Evolutionary conservation across 192 early-diverging fungal species (phyloP), one percentile per base, ranked within the genome.

Genomic region (Chytriomyces confervae): DNA sequence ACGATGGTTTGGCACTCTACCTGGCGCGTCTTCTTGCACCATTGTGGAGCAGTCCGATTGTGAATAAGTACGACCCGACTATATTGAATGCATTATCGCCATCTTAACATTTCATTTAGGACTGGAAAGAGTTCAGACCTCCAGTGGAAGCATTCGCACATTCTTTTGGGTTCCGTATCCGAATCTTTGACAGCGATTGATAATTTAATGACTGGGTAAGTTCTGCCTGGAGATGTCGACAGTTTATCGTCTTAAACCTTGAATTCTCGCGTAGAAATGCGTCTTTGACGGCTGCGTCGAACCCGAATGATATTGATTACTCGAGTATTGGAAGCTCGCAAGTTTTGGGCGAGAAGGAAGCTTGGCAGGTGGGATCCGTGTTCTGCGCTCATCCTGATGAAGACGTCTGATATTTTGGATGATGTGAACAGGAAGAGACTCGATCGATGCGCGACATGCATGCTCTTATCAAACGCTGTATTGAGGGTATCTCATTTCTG

Each of bases 1-100:
- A 96, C 77, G 87, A 95, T 66, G 95, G 93, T 29, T 77, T 97
- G 44, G 89, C 85, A 6, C 79, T 93, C 7, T 96, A 94, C 69
- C 75, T 97, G 68, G 85, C 90, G 0, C 91, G 95, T 11, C 64
- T 92, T 5, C 64, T 97, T 62, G 80, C 88, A 75, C 90, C 94
- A 5, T 71, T 95, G 11, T 97, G 96, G 96, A 86, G 88, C 48
- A 81, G 76, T 8, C 69, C 77, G 1, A 46, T 78, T 49, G 77
- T 71, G 6, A 78, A 78, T 44, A 78, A 47, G 68, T 50, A 20
- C 23, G 61, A 36, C 10, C 57, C 57, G 57, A 60, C 2, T 16
- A 20, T 60, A 1, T 60, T 60, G 57, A n/a, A n/a, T 16, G 57
- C 20, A n/a, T 20, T 1, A 60, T 16, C 13, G 13, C 20, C 20